Percentiles rank a stretch among this genome's conserved stretches.
These are phyloP conservation scores for Gymnopilus dilepis DNA, from an alignment of 768 basidiomycete genomes.

Conservation along the genomic window DNA sequence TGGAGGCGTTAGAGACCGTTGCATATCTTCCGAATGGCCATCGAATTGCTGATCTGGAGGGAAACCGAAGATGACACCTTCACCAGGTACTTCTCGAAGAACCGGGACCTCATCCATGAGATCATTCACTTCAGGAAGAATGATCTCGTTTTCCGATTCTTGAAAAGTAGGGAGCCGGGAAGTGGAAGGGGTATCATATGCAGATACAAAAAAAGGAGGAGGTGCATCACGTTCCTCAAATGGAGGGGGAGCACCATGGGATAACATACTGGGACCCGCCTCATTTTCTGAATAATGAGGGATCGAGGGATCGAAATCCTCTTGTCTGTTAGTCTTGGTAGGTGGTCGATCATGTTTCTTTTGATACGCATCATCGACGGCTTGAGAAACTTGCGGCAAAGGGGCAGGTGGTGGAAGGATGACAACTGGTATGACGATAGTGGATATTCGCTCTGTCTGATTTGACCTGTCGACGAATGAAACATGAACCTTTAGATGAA, in stretches of 20 bases:
- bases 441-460: conserved; percentile 70
- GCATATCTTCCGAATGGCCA: conserved; percentile 75
- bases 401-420: conserved; percentile 79
- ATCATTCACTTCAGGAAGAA: conserved; percentile 58
- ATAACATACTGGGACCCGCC: conserved; percentile 77
- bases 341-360: conserved; percentile 91
- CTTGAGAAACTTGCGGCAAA: conserved; percentile 77
- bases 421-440: conserved; percentile 68
- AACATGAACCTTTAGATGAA: conserved; percentile 71
- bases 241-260: conserved; percentile 74
- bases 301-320: conserved; percentile 63
- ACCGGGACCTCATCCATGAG: conserved; percentile 36
- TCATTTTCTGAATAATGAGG: conserved; percentile 74
- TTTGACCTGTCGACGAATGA: conserved; percentile 78
- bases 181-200: conserved; percentile 64
- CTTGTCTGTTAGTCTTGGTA: conserved; percentile 66
- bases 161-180: conserved; percentile 72
- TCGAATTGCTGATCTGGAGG: conserved; percentile 75
- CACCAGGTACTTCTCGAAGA: conserved; percentile 59
- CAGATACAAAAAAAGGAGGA: conserved; percentile 69
- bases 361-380: conserved; percentile 76
- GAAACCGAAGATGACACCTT: conserved; percentile 83
- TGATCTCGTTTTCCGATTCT: conserved; percentile 80
- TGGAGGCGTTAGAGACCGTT: conserved; percentile 69
- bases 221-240: conserved; percentile 86